phyloP scores from a whole-genome alignment of 352 stramenopile genomes.

The Phytophthora chlamydospora region DNA sequence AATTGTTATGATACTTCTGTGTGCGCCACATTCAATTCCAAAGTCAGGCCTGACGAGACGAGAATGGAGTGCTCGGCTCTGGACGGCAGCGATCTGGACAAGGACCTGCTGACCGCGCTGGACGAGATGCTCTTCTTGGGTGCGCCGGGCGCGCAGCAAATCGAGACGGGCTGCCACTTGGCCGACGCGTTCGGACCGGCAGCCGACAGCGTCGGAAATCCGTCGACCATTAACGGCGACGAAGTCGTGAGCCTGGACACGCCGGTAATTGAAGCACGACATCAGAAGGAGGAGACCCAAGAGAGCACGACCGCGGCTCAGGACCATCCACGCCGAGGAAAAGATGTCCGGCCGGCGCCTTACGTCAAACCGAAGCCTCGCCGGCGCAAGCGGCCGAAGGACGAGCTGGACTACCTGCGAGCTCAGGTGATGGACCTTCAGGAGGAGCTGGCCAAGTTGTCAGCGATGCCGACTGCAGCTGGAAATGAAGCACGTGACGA shows the following conservation, averaged over 20 bases:
- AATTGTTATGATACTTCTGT: too few relatives aligned
- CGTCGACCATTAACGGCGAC: too few relatives aligned
- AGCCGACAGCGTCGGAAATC: too few relatives aligned
- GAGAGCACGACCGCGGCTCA: neutral
- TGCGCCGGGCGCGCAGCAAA: neutral
- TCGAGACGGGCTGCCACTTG: conserved; percentile 26
- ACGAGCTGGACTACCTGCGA: conserved; percentile 43
- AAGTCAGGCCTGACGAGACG: neutral
- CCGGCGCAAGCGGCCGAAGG: conserved; percentile 36
- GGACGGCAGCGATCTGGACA: conserved; percentile 21
- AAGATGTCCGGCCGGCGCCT: conserved; percentile 16
- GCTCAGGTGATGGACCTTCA: conserved; percentile 26
- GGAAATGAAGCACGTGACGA: conserved; percentile 9
- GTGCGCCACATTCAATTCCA: too few relatives aligned
- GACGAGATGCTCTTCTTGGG: conserved; percentile 30
- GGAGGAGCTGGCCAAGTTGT: conserved; percentile 31
- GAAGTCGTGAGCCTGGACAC: too few relatives aligned
- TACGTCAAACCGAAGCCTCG: conserved; percentile 22
- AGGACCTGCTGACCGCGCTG: conserved; percentile 25
- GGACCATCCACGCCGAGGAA: conserved; percentile 9
- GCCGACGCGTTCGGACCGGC: conserved; percentile 19
- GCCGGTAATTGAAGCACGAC: neutral
- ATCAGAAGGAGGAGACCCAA: neutral
- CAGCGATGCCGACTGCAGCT: neutral
- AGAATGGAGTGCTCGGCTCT: neutral